Percentiles rank a stretch among this genome's conserved stretches.
These are phyloP conservation scores for Kodamaea restingae DNA, from an alignment of 805 yeast genomes.

Conservation along the genomic window DNA sequence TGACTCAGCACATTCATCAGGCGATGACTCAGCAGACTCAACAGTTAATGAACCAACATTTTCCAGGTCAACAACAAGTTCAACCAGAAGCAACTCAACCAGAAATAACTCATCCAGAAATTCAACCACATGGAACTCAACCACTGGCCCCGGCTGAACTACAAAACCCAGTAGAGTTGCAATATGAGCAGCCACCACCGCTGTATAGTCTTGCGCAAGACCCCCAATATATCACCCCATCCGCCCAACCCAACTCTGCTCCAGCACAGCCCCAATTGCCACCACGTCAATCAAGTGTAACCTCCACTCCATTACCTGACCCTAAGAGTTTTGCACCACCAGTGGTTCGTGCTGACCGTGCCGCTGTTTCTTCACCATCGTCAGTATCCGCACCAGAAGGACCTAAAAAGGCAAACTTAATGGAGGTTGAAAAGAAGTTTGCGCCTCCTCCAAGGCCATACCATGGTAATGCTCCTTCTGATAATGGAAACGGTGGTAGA, in stretches of 20 bases:
- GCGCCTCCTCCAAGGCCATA: slow-evolving; percentile 46
- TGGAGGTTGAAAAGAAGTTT: slow-evolving; percentile 34
- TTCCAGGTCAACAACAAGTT: slow-evolving; percentile 7
- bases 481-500: no score
- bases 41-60: not conserved
- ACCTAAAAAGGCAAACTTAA: slow-evolving; percentile 13
- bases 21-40: slow-evolving; percentile 2
- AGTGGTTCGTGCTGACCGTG: slow-evolving; percentile 33
- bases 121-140: not conserved
- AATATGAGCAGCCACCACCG: slow-evolving; percentile 16
- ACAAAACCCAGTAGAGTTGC: slow-evolving; percentile 6
- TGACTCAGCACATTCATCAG: slow-evolving; percentile 4
- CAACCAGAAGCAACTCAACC: slow-evolving; percentile 7
- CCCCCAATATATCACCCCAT: no score
- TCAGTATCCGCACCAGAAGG: not conserved
- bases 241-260: no score
- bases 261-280: no score
- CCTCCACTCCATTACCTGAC: slow-evolving; percentile 27
- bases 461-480: no score
- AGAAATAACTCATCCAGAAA: slow-evolving; percentile 1
- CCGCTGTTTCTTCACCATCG: no score
- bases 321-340: slow-evolving; percentile 40
- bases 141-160: no score
- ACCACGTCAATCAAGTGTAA: slow-evolving; percentile 6
- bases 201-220: not conserved